These are phyloP conservation scores for Cyberlindnera suaveolens DNA, from an alignment of 805 yeast species.

Conservation along the genomic window DNA sequence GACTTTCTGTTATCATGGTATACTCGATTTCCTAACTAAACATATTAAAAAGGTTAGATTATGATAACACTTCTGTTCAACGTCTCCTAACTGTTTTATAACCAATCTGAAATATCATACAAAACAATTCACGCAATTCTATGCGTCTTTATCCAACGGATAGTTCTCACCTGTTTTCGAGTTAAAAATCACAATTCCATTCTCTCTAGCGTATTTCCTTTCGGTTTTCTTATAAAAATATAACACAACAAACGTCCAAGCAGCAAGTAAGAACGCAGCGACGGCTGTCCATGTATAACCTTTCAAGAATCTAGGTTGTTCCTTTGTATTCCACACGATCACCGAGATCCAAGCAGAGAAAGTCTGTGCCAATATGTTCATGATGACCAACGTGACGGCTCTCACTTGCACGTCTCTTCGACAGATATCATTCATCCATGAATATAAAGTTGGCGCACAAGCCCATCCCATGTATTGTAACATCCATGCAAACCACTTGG, in stretches of 20 bases:
- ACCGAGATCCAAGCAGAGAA: slow-evolving; percentile 43
- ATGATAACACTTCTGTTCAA: too few species aligned
- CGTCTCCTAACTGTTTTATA: too few species aligned
- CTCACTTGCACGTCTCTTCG: slow-evolving; percentile 48
- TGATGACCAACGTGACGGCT: slow-evolving; percentile 42
- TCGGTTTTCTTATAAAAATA: slow-evolving; percentile 36
- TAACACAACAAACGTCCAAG: slow-evolving; percentile 25
- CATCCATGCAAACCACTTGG: slow-evolving; percentile 47
- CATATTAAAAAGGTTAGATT: too few species aligned
- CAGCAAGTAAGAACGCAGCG: slow-evolving; percentile 25
- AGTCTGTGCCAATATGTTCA: slow-evolving; percentile 44
- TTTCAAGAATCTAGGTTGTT: slow-evolving; percentile 47
- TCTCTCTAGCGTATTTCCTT: slow-evolving; percentile 28
- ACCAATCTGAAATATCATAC: too few species aligned
- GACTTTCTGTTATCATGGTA: too few species aligned
- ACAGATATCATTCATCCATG: slow-evolving; percentile 56
- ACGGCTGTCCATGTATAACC: slow-evolving; percentile 42
- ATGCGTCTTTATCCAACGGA: too few species aligned
- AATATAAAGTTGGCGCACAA: slow-evolving; percentile 50
- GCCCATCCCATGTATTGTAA: slow-evolving; percentile 34
- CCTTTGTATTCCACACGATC: slow-evolving; percentile 32
- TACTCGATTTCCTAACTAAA: too few species aligned
- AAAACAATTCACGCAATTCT: too few species aligned
- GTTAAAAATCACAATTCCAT: slow-evolving; percentile 32
- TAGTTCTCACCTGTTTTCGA: slow-evolving; percentile 18